Percentiles rank a stretch among this genome's conserved stretches.
Evolutionary conservation across 352 stramenopile species (phyloP).

Genomic region (Phytophthora hibernalis): DNA sequence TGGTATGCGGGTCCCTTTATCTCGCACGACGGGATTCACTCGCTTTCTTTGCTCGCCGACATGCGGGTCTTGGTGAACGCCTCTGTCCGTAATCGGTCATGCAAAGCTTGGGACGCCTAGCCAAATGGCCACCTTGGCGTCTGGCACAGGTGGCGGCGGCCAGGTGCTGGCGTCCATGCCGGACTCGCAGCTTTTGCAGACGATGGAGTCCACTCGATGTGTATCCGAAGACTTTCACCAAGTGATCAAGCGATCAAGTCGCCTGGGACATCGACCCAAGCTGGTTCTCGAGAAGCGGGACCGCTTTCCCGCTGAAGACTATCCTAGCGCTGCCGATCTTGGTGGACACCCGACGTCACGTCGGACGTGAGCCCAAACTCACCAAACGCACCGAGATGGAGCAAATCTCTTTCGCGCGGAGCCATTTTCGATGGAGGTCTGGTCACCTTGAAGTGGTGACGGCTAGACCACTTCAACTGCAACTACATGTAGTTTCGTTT

Average conservation of each 20-base stretch:
- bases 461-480: constrained; percentile 9
- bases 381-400: constrained; percentile 11
- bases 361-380: not conserved
- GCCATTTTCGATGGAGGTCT: constrained; percentile 1
- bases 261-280: constrained; percentile 4
- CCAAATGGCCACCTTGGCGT: not conserved
- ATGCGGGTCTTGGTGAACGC: not conserved
- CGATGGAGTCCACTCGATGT: not conserved
- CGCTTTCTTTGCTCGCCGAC: constrained; percentile 5
- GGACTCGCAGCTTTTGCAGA: not conserved
- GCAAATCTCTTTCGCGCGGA: not conserved
- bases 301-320: constrained; percentile 15
- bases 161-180: not conserved
- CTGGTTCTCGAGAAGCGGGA: constrained; percentile 4
- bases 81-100: not conserved
- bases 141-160: not conserved
- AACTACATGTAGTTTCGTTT: not conserved
- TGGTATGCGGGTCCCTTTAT: constrained; percentile 12
- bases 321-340: constrained; percentile 9
- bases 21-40: constrained; percentile 11
- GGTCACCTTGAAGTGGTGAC: not conserved
- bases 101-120: not conserved
- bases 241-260: constrained; percentile 6
- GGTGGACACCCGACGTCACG: not conserved
- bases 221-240: not conserved